Evolutionary conservation across 768 basidiomycete genomes (phyloP).

Genomic region (Mrakia gelida): DNA sequence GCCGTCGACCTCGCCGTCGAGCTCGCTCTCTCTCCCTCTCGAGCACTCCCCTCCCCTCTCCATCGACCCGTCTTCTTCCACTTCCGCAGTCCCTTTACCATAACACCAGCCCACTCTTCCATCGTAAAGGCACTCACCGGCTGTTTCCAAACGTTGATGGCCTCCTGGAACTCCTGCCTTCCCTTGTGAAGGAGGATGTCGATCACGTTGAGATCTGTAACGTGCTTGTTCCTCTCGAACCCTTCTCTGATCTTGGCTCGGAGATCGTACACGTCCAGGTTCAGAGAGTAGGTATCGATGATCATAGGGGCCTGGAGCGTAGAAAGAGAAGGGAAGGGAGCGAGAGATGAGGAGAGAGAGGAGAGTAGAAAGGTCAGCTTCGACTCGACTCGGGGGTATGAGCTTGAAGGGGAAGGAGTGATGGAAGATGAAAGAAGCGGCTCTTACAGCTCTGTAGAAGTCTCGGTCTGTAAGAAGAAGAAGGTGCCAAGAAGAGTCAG

Average conservation of each 20-base stretch:
- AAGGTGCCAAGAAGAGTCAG: conserved; percentile 10
- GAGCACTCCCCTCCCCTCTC: no score
- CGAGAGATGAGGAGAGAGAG: not conserved
- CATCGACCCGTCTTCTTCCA: not conserved
- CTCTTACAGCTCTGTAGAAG: conserved; percentile 18
- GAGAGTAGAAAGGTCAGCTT: not conserved
- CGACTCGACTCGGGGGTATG: not conserved
- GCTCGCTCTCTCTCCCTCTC: no score
- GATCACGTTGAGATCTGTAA: conserved; percentile 74
- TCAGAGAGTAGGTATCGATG: conserved; percentile 71
- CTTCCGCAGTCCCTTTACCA: not conserved
- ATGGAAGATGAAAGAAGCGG: not conserved
- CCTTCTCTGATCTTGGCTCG: conserved; percentile 76
- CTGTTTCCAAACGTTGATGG: conserved; percentile 24
- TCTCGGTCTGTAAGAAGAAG: not conserved
- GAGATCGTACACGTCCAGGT: conserved; percentile 68
- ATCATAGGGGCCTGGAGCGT: conserved; percentile 82
- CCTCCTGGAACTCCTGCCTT: conserved; percentile 70
- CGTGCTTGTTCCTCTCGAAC: conserved; percentile 79
- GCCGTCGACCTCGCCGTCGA: not conserved
- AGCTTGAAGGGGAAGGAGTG: conserved; percentile 10
- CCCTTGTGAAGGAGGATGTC: conserved; percentile 82
- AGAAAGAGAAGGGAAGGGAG: not conserved
- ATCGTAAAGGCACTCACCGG: not conserved
- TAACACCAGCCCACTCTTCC: not conserved